Evolutionary conservation across 2,329 filamentous ascomycete genomes (phyloP).

Genomic region (Rasamsonia emersonii): DNA sequence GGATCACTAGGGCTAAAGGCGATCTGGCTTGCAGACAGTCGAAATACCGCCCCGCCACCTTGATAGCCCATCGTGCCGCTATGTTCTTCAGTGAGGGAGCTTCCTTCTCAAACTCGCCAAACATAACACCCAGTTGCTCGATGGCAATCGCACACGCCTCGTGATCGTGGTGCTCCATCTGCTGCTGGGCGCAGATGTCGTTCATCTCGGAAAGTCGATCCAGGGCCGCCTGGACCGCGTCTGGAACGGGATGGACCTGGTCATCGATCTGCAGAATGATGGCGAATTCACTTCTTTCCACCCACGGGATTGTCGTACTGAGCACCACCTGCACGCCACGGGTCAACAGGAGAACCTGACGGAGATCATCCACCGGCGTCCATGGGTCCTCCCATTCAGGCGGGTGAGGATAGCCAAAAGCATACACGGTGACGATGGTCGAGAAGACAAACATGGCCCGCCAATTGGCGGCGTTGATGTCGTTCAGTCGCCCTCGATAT

Average conservation of each 20-base stretch:
- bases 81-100: constrained; percentile 41
- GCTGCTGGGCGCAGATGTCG: constrained; percentile 12
- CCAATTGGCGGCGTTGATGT: constrained; percentile 27
- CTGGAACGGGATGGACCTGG: constrained; percentile 13
- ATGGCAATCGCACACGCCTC: constrained; percentile 17
- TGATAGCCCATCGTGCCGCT: constrained; percentile 31
- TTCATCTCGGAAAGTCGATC: constrained; percentile 20
- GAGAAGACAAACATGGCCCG: constrained; percentile 34
- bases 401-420: constrained; percentile 27
- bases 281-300: constrained; percentile 19
- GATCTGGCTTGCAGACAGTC: constrained; percentile 29
- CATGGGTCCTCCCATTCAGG: constrained; percentile 19
- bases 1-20: constrained; percentile 44
- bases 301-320: constrained; percentile 13
- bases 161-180: constrained; percentile 16
- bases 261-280: constrained; percentile 20
- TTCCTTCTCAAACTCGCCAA: constrained; percentile 32
- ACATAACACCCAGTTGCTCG: constrained; percentile 19
- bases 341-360: constrained; percentile 24
- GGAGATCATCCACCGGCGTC: constrained; percentile 23
- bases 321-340: constrained; percentile 29
- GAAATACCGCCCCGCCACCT: constrained; percentile 23
- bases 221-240: constrained; percentile 13
- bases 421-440: constrained; percentile 28
- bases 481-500: constrained; percentile 25